Percentiles rank a stretch among this genome's conserved stretches.
phyloP scores from a whole-genome alignment of 139 green algal species.

The Chlorella sp. region DNA sequence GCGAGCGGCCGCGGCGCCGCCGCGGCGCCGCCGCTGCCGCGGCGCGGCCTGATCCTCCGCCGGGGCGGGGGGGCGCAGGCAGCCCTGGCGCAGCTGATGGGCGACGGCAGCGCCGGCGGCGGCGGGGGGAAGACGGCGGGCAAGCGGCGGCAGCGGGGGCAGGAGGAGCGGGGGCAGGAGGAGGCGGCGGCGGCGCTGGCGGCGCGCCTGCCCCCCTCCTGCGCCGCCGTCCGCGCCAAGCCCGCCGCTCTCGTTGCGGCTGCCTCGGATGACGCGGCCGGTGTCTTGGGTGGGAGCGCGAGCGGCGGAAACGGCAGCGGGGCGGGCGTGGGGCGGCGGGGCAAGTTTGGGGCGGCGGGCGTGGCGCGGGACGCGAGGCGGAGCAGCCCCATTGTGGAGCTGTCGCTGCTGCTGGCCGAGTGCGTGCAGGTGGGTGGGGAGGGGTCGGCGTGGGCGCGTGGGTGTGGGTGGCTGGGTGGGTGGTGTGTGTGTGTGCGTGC shows the following conservation, averaged over 20 bases:
- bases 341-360: no score
- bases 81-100: neutral
- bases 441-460: no score
- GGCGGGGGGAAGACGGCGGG: no score
- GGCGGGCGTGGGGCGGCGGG: constrained; percentile 28
- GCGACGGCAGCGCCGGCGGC: neutral
- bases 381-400: constrained; percentile 88
- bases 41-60: neutral
- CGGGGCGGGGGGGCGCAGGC: neutral
- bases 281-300: neutral
- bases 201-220: neutral
- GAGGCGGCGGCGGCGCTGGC: neutral
- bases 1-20: no score
- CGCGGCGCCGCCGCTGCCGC: neutral
- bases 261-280: neutral
- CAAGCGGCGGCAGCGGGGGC: no score
- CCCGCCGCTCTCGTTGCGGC: neutral
- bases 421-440: constrained; percentile 24
- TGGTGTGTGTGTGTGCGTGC: no score
- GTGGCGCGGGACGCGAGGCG: constrained; percentile 38
- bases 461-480: no score
- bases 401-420: constrained; percentile 60
- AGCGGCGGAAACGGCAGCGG: constrained; percentile 5
- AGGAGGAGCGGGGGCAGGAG: neutral
- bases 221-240: neutral